Conservation (phyloP, 345 rosid genomes). For the Kernera saxatilis region DNA sequence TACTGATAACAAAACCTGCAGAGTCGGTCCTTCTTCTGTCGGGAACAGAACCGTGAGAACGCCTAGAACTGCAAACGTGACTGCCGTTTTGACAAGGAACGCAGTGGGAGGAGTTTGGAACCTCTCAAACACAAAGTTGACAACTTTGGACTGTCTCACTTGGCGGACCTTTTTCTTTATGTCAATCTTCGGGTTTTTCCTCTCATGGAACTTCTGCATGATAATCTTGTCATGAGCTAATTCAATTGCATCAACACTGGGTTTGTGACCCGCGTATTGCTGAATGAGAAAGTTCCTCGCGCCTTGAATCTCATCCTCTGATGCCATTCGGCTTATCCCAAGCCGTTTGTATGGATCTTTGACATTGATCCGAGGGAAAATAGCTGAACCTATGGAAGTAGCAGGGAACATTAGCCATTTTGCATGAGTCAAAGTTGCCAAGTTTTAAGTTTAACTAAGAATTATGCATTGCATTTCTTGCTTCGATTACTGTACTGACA, state of each 20-base stretch:
- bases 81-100: slow-evolving; percentile 54
- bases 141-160: slow-evolving; percentile 61
- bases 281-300: slow-evolving; percentile 87
- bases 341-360: slow-evolving; percentile 85
- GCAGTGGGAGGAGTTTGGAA: slow-evolving; percentile 67
- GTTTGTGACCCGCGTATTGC: slow-evolving; percentile 75
- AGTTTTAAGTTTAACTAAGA: background rate
- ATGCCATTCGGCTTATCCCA: slow-evolving; percentile 91
- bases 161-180: slow-evolving; percentile 66
- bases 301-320: slow-evolving; percentile 88
- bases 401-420: background rate
- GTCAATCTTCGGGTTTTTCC: slow-evolving; percentile 82
- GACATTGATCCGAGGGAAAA: slow-evolving; percentile 81
- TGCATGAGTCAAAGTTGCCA: background rate
- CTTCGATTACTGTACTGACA: background rate
- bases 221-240: slow-evolving; percentile 89
- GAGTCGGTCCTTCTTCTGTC: slow-evolving; percentile 95
- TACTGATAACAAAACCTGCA: slow-evolving; percentile 76
- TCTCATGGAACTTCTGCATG: slow-evolving; percentile 83
- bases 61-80: slow-evolving; percentile 65
- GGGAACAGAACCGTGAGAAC: slow-evolving; percentile 79
- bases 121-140: slow-evolving; percentile 61
- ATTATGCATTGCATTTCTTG: background rate
- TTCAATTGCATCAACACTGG: slow-evolving; percentile 89
- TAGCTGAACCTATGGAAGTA: slow-evolving; percentile 39